Percentiles rank a stretch among this genome's conserved stretches.
These are phyloP conservation scores for Aurantiochytrium sp. DNA, from an alignment of 108 stramenopile genomes.

Conservation along the genomic window DNA sequence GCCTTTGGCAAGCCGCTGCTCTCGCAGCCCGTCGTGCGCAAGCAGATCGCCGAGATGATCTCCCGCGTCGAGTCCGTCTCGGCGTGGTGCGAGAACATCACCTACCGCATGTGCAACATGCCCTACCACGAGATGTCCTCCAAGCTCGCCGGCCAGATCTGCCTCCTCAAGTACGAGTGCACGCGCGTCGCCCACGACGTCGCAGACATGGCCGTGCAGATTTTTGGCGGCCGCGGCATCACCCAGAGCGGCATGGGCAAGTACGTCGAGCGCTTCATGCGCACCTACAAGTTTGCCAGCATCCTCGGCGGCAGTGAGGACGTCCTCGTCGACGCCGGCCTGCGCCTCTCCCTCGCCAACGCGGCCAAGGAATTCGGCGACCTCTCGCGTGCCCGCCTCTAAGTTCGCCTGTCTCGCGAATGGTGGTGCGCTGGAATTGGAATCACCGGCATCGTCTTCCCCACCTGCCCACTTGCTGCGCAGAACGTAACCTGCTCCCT, in stretches of 20 bases:
- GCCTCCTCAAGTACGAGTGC: conserved; percentile 4
- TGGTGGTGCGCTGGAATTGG: too few species aligned
- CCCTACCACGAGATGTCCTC: conserved; percentile 3
- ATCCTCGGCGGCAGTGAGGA: conserved; percentile 26
- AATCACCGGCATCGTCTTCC: too few species aligned
- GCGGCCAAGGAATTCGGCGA: not conserved
- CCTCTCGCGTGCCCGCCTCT: not conserved
- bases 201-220: not conserved
- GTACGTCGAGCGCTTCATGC: conserved; percentile 26
- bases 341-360: not conserved
- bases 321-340: not conserved
- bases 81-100: not conserved
- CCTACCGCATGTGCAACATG: conserved; percentile 22
- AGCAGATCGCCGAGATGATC: not conserved
- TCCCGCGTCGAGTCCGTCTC: not conserved
- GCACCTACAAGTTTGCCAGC: conserved; percentile 20
- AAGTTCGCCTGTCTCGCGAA: too few species aligned
- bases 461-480: too few species aligned
- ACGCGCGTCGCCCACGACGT: not conserved
- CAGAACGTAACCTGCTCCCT: too few species aligned
- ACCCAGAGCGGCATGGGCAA: conserved; percentile 22
- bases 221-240: conserved; percentile 24
- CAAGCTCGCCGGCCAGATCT: conserved; percentile 19
- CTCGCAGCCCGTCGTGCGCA: not conserved
- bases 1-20: conserved; percentile 20